phyloP scores from a whole-genome alignment of 2,329 filamentous ascomycete species.

The Fusarium anthophilum region DNA sequence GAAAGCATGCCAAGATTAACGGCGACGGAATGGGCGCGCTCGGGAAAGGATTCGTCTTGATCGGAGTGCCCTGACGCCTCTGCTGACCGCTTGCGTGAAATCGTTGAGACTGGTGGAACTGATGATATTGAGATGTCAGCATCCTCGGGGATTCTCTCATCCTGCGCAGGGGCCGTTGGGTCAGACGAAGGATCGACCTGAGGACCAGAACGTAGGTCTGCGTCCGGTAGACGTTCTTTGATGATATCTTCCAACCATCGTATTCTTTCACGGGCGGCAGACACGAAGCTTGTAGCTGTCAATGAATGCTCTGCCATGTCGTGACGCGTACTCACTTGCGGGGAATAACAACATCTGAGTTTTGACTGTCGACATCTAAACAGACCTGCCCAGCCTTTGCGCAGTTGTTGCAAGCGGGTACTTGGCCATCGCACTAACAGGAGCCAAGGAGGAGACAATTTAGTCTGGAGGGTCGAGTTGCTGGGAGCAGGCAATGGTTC shows the following conservation, averaged over 20 bases:
- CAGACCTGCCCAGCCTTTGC: constrained; percentile 47
- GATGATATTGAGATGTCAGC: neutral
- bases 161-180: neutral
- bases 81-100: constrained; percentile 31
- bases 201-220: constrained; percentile 10
- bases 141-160: neutral
- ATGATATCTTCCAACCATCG: constrained; percentile 24
- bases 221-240: constrained; percentile 9
- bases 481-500: neutral
- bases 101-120: constrained; percentile 27
- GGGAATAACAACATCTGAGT: constrained; percentile 47
- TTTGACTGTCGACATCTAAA: constrained; percentile 51
- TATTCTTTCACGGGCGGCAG: constrained; percentile 16
- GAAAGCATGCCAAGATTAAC: constrained; percentile 50
- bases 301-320: rapidly evolving
- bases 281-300: neutral
- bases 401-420: constrained; percentile 51
- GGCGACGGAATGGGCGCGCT: constrained; percentile 43
- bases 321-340: constrained; percentile 42
- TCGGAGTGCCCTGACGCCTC: neutral
- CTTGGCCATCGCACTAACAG: constrained; percentile 49
- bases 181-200: neutral
- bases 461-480: neutral
- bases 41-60: constrained; percentile 25
- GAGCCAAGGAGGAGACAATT: neutral